Evolutionary conservation across 805 yeast species (phyloP), one percentile per base, ranked within the genome.

Genomic region (Metschnikowia anglica): DNA sequence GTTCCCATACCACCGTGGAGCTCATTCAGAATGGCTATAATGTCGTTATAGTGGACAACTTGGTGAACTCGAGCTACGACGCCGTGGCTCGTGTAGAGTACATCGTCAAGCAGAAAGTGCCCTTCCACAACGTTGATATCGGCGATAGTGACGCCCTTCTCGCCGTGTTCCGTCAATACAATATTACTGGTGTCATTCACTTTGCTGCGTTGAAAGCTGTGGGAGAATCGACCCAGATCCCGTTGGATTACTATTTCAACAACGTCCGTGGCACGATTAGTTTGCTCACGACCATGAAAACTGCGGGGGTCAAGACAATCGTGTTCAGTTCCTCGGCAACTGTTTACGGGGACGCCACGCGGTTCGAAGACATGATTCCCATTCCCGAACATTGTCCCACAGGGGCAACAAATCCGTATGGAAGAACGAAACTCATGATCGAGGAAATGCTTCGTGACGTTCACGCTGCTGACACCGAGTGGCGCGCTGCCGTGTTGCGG

Each of bases 141-240:
- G 54, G 60, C 31, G 81, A 84, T 58, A 52, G 59, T n/a, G 75
- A 65, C 0, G 71, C 62, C 2, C 63, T 85, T 42, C 60, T 62
- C 27, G 52, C 59, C 35, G 76, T 83, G 1, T 80, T 85, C 57
- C 49, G 63, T 26, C 58, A 65, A 37, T 74, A 74, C 62, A 62
- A 68, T 1, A 74, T 85, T 48, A 62, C 66, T 26, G 76, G 85
- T 2, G 88, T 84, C 18, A 72, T 86, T 35, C 95, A 86, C 60
- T 84, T 85, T 64, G 95, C 93, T 4, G 90, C 88, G 17, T 73
- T 85, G 56, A 86, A 86, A 60, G 90, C 91, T 3, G 95, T 86
- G 25, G 90, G 88, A 28, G 93, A 86, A 61, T 80, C 88, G 11
- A 75, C 85, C 20, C 56, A 74, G 52, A 74, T 80, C 43, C 93